Base-by-base conservation (phyloP, 768 basidiomycete species). In the Gelatoporia subvermispora region DNA sequence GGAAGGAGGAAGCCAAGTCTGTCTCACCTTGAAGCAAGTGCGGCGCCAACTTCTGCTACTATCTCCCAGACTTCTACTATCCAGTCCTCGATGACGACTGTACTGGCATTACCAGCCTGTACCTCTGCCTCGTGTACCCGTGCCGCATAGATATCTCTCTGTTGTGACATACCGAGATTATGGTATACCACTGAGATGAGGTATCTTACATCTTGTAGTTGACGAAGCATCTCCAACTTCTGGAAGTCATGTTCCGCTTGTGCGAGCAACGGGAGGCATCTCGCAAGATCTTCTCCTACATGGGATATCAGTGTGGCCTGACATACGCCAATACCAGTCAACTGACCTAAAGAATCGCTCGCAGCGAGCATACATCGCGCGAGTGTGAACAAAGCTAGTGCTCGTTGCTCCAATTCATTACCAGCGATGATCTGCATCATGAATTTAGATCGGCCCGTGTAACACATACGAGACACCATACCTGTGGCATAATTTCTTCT, bases 401-500 rank as follows among this genome's bases (percentile, higher is more conserved):
- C 90, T 41, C 88, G 78, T 49, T 82, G 84, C 60, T 93, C 90
- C 13, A 85, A 58, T 54, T 92, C 87, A 43, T 79, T 74, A 4
- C 86, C 89, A 44, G 68, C 69, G 39, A 89, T 79, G 31, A 91
- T 67, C 88, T 90, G 52, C 2, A 41, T 31, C 28, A 36, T 11
- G 11, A 17, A 36, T 24, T 43, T 7, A 34, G 8, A 24, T 8
- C 2, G 18, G 13, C 13, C 13, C 34, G 23, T 35, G 24, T 18
- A 39, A 23, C 23, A 41, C 10, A 49, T 28, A 28, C 16, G 23
- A 28, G 5, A 11, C 20, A 17, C 55, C 69, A 51, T 49, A 85
- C 90, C 69, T 92, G 90, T 18, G 90, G 90, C 73, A 92, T 77
- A 40, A 91, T 79, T 50, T 87, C 88, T 41, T 89, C 84, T 40